Evolutionary conservation across 257 asterid species (phyloP), one percentile per base, ranked within the genome.

Genomic region (Cynanchum wilfordii): DNA sequence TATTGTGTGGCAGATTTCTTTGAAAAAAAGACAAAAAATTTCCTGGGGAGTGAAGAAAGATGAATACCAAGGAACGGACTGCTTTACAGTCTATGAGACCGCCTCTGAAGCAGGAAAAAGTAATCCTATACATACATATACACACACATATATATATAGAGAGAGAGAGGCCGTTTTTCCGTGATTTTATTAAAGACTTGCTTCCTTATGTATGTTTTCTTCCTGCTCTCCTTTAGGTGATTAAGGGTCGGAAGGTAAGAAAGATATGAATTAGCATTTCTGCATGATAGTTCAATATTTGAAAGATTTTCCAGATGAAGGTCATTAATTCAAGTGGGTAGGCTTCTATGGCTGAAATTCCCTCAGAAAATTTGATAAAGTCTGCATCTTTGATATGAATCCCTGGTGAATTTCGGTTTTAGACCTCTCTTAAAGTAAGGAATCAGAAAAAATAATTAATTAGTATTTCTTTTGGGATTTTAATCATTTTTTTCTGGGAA

Each of bases 1-100:
- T n/a, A 69, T 76, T 76, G 72, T 47, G 77, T 79, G 27, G 76
- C 86, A 85, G 88, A 80, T 82, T 69, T 82, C 71, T 79, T 79
- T 76, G 4, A 33, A 33, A 2, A 33, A 2, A 33, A 33, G 3
- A 42, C 1, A 42, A 42, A 0, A 57, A 75, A 58, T 79, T 70
- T 40, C 75, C 75, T 75, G 40, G 79, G 79, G 83, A 76, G 75
- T 72, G 83, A 71, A 76, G 70, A 81, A 68, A 79, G 80, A 90
- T 86, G 96, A 92, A 80, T 70, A 78, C 82, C 75, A 85, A 84
- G 85, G 84, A 74, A 55, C 81, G 89, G 76, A 79, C 87, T 79
- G 88, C 79, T 79, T 65, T 88, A 85, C 97, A 84, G 82, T 73
- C 88, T 44, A 68, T 81, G 86, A 87, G 77, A 77, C 64, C 85